Percentiles rank a stretch among this genome's conserved stretches.
These are phyloP conservation scores for Acacia pycnantha DNA, from an alignment of 331 rosid genomes.

Conservation along the genomic window DNA sequence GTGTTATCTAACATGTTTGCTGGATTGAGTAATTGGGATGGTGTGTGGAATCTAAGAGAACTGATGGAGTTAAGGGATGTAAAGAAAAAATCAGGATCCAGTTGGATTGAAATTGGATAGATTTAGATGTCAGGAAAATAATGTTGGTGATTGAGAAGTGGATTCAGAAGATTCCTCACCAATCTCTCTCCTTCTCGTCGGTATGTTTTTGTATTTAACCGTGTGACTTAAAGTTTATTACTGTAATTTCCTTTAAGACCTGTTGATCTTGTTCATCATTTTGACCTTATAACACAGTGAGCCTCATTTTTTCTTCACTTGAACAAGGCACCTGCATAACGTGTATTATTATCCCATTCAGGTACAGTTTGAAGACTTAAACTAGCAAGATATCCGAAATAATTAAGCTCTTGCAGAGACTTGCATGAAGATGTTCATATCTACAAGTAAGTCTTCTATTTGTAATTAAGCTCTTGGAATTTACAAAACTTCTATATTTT, in stretches of 20 bases:
- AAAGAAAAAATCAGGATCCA: slow-evolving; percentile 70
- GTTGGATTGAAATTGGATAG: slow-evolving; percentile 53
- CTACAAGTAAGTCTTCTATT: too few relatives aligned
- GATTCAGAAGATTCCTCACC: not conserved
- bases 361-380: not conserved
- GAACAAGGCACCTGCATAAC: not conserved
- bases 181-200: not conserved
- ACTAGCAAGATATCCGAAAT: not conserved
- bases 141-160: not conserved
- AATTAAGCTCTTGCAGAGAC: not conserved
- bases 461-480: not conserved
- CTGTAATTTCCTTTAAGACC: not conserved
- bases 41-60: slow-evolving; percentile 52
- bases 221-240: too few relatives aligned
- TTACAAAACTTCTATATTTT: too few relatives aligned
- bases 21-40: slow-evolving; percentile 59
- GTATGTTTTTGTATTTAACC: not conserved
- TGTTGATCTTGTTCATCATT: not conserved
- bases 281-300: not conserved
- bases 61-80: slow-evolving; percentile 67
- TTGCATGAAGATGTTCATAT: not conserved
- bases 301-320: not conserved
- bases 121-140: not conserved
- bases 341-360: not conserved
- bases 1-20: slow-evolving; percentile 73